These are phyloP conservation scores for Hygrophorus russula DNA, from an alignment of 768 basidiomycete genomes.

Conservation along the genomic window DNA sequence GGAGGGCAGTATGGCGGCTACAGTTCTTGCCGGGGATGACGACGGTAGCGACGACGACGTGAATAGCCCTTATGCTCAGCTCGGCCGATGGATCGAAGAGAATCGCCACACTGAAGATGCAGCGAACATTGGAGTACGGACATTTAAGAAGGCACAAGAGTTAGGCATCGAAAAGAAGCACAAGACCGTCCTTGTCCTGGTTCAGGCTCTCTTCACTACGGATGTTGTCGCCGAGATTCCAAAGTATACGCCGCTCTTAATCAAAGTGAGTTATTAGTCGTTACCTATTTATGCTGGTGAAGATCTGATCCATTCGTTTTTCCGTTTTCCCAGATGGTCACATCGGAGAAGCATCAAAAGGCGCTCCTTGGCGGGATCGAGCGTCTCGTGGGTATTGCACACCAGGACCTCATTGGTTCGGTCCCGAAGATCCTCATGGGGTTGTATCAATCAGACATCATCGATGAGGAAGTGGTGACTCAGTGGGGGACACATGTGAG, in stretches of 20 bases:
- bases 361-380: constrained; percentile 89
- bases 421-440: constrained; percentile 92
- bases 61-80: constrained; percentile 76
- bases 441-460: constrained; percentile 83
- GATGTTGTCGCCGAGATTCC: constrained; percentile 56
- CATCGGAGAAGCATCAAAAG: constrained; percentile 94
- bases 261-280: constrained; percentile 43
- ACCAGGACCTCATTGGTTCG: constrained; percentile 50
- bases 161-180: constrained; percentile 92
- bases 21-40: constrained; percentile 54
- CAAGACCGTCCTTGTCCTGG: constrained; percentile 75
- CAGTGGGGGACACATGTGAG: constrained; percentile 96
- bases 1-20: constrained; percentile 42
- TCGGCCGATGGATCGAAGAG: constrained; percentile 81
- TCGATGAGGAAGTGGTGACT: constrained; percentile 83
- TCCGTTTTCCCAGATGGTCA: constrained; percentile 60
- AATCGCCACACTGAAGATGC: constrained; percentile 39
- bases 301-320: constrained; percentile 4
- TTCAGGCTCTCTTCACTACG: constrained; percentile 73
- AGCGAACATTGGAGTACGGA: constrained; percentile 47
- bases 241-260: constrained; percentile 57
- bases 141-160: constrained; percentile 86
- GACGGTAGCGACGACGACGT: constrained; percentile 83
- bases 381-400: constrained; percentile 61
- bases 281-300: not conserved